Conservation (phyloP, 495 filamentous ascomycete species). For the Podospora pseudoanserina region DNA sequence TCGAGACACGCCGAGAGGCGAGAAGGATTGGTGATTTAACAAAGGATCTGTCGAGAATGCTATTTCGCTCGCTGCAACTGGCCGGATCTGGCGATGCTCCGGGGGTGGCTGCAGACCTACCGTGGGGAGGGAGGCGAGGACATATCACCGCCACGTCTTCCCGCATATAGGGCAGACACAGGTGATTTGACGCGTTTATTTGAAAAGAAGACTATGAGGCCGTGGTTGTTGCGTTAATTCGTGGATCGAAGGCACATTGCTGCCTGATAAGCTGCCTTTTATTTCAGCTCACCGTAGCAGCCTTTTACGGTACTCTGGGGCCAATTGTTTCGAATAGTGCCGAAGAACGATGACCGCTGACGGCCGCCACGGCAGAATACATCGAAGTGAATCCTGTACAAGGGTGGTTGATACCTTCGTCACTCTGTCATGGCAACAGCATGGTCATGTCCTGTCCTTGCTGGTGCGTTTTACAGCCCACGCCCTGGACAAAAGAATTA, state of each 20-base stretch:
- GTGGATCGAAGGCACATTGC: background rate
- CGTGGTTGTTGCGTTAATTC: background rate
- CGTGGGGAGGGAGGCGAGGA: background rate
- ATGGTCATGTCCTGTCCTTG: background rate
- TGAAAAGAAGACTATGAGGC: background rate
- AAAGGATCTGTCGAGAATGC: background rate
- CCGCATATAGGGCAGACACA: background rate
- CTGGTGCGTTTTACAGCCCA: too few relatives aligned
- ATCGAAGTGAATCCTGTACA: background rate
- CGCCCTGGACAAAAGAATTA: too few relatives aligned
- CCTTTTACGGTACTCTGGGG: background rate
- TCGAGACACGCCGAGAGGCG: slow-evolving; percentile 7
- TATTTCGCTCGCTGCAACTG: background rate
- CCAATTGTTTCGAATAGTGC: background rate
- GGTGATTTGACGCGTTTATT: background rate
- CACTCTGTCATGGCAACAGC: background rate
- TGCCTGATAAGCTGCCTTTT: background rate
- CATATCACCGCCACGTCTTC: background rate
- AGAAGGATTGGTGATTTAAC: background rate
- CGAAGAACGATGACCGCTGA: background rate
- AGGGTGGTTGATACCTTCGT: background rate
- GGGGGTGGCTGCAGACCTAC: background rate
- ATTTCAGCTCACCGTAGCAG: background rate
- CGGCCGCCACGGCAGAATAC: background rate
- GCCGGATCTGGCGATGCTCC: background rate